Conservation (phyloP, 345 rosid species). For the Eucalyptus cloeziana region DNA sequence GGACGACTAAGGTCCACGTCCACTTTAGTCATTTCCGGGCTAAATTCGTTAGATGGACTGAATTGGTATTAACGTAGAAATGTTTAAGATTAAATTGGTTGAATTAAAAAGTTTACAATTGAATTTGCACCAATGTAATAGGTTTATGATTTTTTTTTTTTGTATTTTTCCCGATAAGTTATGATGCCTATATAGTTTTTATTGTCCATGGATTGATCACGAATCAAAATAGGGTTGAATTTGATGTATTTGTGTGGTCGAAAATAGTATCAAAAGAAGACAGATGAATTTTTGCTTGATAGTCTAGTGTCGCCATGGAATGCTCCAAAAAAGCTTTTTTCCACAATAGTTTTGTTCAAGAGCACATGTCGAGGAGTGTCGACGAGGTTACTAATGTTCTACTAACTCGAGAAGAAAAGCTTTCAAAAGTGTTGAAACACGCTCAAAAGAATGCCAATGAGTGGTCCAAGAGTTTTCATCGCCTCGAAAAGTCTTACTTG, state of each 20-base stretch:
- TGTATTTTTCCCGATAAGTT: no score
- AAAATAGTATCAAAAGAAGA: neutral
- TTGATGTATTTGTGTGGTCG: neutral
- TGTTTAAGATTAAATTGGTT: no score
- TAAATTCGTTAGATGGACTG: no score
- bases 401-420: neutral
- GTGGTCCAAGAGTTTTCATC: neutral
- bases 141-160: rapidly evolving
- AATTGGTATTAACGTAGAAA: no score
- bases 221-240: no score
- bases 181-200: no score
- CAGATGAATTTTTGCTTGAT: neutral
- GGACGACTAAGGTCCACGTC: no score
- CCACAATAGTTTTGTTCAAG: neutral
- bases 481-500: neutral
- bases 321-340: neutral
- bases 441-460: neutral
- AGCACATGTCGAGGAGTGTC: neutral
- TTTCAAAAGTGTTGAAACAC: neutral
- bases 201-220: neutral
- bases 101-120: no score
- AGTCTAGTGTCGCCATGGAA: neutral
- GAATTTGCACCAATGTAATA: rapidly evolving
- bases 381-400: neutral
- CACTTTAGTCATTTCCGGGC: no score